Percentiles rank a stretch among this genome's conserved stretches.
phyloP scores from a whole-genome alignment of 2,329 filamentous ascomycete genomes.

The Aaosphaeria pasadenensis region DNA sequence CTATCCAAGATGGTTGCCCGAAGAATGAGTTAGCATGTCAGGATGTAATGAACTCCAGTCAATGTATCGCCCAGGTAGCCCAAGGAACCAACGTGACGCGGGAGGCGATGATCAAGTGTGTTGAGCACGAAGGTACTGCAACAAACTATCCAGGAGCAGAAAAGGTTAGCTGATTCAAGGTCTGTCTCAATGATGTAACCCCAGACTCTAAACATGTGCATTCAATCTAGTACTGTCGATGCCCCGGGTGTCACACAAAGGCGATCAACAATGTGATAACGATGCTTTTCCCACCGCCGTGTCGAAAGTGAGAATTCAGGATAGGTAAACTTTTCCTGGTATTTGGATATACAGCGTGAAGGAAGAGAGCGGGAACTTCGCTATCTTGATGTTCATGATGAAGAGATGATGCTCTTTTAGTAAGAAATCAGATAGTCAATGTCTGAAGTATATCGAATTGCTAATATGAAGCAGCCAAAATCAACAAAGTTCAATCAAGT shows the following conservation, averaged over 20 bases:
- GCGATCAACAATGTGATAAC: conserved; percentile 15
- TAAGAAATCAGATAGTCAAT: no score
- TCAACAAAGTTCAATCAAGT: no score
- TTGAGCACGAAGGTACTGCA: conserved; percentile 15
- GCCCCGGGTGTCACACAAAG: conserved; percentile 17
- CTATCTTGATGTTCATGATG: no score
- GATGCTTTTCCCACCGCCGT: conserved; percentile 16
- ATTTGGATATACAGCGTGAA: no score
- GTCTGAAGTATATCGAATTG: no score
- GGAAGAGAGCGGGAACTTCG: no score
- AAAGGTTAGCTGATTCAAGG: conserved; percentile 13
- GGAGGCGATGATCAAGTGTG: conserved; percentile 16
- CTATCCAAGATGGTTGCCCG: conserved; percentile 14
- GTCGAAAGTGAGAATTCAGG: neutral
- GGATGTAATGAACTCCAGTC: conserved; percentile 21
- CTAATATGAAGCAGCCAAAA: no score
- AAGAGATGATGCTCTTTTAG: no score
- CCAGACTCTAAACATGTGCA: conserved; percentile 1
- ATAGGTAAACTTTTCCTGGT: no score
- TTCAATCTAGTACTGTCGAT: conserved; percentile 15
- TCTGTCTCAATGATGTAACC: neutral
- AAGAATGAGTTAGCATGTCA: conserved; percentile 20
- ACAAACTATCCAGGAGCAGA: conserved; percentile 13
- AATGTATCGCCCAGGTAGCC: conserved; percentile 17
- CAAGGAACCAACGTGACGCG: conserved; percentile 10